These are phyloP conservation scores for Curvularia sp. DNA, from an alignment of 2,329 filamentous ascomycete species.

Conservation along the genomic window DNA sequence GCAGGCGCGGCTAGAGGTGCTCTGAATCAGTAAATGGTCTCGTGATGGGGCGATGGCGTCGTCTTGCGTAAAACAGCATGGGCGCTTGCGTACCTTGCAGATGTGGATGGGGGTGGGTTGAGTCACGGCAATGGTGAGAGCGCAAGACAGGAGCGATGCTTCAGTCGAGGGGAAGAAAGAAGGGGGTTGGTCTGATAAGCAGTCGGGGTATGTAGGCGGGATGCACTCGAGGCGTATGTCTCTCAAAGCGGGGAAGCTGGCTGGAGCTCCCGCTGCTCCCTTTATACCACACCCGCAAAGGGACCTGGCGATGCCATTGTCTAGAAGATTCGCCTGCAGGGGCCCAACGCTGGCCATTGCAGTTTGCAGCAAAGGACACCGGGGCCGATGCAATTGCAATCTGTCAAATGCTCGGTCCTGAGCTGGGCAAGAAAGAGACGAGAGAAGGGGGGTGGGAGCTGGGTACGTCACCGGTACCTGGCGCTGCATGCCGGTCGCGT, in stretches of 20 bases:
- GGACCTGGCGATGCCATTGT: conserved; percentile 14
- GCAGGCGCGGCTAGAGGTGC: conserved; percentile 16
- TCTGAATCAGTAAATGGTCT: conserved; percentile 43
- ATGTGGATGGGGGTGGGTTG: conserved; percentile 15
- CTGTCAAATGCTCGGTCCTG: conserved; percentile 17
- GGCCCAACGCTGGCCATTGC: conserved; percentile 11
- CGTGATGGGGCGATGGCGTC: conserved; percentile 41
- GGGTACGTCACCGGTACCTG: conserved; percentile 27
- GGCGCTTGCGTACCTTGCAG: conserved; percentile 39
- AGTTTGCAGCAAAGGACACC: neutral
- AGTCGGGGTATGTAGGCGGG: conserved; percentile 14
- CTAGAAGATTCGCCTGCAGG: conserved; percentile 19
- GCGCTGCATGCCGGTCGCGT: conserved; percentile 17
- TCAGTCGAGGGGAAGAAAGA: conserved; percentile 1
- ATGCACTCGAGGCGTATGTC: conserved; percentile 17
- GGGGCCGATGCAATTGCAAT: conserved; percentile 4
- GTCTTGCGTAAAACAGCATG: conserved; percentile 28
- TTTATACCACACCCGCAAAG: conserved; percentile 19
- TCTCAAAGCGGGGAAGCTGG: conserved; percentile 26
- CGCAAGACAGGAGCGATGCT: conserved; percentile 3
- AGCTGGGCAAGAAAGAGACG: conserved; percentile 9
- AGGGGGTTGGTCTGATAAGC: conserved; percentile 24
- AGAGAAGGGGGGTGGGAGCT: conserved; percentile 3
- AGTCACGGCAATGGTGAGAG: conserved; percentile 12
- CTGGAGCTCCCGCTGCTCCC: conserved; percentile 16